phyloP scores from a whole-genome alignment of 768 basidiomycete genomes.

The Sarcodon aspratus region DNA sequence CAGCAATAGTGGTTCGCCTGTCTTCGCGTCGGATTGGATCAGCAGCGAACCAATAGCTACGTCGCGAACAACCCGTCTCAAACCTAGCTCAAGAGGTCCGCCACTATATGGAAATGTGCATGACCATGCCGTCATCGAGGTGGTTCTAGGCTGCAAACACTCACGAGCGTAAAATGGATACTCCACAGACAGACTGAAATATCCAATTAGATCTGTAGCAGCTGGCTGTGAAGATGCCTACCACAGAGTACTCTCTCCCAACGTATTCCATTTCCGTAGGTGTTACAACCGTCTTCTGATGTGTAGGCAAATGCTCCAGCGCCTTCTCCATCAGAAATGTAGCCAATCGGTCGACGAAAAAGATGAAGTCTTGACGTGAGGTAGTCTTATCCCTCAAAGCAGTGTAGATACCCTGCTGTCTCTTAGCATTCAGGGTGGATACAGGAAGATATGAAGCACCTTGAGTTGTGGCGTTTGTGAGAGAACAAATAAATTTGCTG shows the following conservation, averaged over 20 bases:
- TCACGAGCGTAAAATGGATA: constrained; percentile 81
- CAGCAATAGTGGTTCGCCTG: constrained; percentile 82
- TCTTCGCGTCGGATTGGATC: constrained; percentile 76
- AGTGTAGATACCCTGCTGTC: constrained; percentile 74
- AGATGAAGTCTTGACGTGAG: constrained; percentile 78
- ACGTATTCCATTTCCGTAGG: constrained; percentile 43
- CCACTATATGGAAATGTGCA: constrained; percentile 36
- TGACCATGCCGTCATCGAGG: constrained; percentile 1
- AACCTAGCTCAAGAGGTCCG: constrained; percentile 82
- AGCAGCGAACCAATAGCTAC: constrained; percentile 82
- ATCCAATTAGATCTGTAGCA: neutral
- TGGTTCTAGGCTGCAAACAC: constrained; percentile 17
- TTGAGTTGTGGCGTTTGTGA: constrained; percentile 72
- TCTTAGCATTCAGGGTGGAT: neutral
- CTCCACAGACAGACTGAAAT: constrained; percentile 69
- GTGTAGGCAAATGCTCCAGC: constrained; percentile 71
- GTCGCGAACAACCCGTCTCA: constrained; percentile 80
- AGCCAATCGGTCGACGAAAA: constrained; percentile 81
- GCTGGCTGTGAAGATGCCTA: constrained; percentile 12
- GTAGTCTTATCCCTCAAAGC: constrained; percentile 68
- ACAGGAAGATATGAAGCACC: constrained; percentile 28
- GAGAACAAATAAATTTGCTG: constrained; percentile 51
- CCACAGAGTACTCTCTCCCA: constrained; percentile 58
- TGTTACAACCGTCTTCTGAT: constrained; percentile 47
- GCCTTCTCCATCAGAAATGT: constrained; percentile 81